Evolutionary conservation across 441 rosid genomes (phyloP).

Genomic region (Pelargonium citronellum): DNA sequence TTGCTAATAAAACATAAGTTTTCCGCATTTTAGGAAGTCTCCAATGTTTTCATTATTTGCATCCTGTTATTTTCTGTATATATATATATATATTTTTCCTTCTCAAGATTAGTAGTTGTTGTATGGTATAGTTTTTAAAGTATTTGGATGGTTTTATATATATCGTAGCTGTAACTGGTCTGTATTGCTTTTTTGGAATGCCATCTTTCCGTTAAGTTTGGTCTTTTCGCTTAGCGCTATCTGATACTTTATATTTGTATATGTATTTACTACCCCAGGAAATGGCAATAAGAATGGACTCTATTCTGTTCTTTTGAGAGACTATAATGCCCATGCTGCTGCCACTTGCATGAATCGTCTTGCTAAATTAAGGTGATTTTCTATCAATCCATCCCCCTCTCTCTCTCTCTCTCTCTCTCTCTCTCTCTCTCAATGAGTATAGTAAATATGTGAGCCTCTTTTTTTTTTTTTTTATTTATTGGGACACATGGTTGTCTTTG

Average conservation of each 20-base stretch:
- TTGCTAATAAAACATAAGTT: neutral
- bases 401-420: neutral
- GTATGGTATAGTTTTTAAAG: no score
- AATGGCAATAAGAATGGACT: constrained; percentile 97
- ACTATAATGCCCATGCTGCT: constrained; percentile 88
- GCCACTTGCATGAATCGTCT: constrained; percentile 95
- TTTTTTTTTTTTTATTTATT: neutral
- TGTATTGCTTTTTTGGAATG: no score
- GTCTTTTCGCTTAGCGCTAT: neutral
- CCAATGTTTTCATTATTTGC: neutral
- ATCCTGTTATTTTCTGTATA: no score
- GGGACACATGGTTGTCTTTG: neutral
- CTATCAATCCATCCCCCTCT: neutral
- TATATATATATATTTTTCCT: no score
- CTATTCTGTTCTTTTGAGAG: constrained; percentile 86
- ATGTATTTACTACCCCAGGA: constrained; percentile 42
- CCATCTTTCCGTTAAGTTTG: no score
- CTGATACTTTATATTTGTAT: constrained; percentile 17
- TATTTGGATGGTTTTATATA: no score
- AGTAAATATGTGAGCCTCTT: neutral
- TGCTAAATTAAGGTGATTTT: constrained; percentile 82
- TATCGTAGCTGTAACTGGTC: no score
- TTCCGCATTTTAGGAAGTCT: neutral
- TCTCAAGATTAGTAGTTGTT: no score
- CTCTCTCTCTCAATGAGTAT: neutral